These are phyloP conservation scores for Xylariaceae sp. DNA, from an alignment of 2,329 filamentous ascomycete species.

Conservation along the genomic window DNA sequence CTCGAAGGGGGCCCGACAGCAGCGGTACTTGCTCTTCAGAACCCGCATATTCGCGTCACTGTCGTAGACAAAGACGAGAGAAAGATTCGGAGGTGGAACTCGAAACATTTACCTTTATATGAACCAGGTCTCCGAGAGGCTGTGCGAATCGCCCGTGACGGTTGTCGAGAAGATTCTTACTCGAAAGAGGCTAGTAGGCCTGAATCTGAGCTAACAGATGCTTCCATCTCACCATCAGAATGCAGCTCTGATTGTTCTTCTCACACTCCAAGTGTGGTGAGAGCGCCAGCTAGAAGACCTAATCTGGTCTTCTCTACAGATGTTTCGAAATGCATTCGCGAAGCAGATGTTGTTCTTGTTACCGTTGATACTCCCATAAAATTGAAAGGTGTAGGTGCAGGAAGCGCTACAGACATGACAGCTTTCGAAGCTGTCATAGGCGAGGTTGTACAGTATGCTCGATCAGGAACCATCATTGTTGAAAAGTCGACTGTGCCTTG, in stretches of 20 bases:
- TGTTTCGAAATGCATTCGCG: conserved; percentile 55
- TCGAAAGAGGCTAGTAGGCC: conserved; percentile 32
- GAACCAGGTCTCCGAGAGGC: conserved; percentile 69
- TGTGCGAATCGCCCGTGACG: conserved; percentile 61
- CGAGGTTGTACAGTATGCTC: conserved; percentile 63
- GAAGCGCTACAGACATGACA: conserved; percentile 68
- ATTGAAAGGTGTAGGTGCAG: conserved; percentile 63
- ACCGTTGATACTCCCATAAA: conserved; percentile 80
- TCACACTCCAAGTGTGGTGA: conserved; percentile 22
- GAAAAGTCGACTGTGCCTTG: conserved; percentile 81
- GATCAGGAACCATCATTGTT: conserved; percentile 67
- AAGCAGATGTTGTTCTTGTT: conserved; percentile 71
- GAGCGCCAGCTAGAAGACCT: conserved; percentile 44
- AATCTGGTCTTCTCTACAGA: conserved; percentile 75
- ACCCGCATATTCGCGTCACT: conserved; percentile 65
- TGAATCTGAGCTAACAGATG: conserved; percentile 30
- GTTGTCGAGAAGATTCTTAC: conserved; percentile 43
- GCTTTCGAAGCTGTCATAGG: conserved; percentile 66
- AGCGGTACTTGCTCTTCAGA: conserved; percentile 69
- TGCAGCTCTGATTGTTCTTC: conserved; percentile 29
- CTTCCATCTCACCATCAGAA: conserved; percentile 25
- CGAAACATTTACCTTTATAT: conserved; percentile 68
- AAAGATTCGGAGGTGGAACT: conserved; percentile 71
- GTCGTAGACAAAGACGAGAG: conserved; percentile 67
- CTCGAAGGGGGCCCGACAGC: conserved; percentile 64